Base-by-base conservation (phyloP, 2,329 filamentous ascomycete species). In the Sclerotinia trifoliorum region DNA sequence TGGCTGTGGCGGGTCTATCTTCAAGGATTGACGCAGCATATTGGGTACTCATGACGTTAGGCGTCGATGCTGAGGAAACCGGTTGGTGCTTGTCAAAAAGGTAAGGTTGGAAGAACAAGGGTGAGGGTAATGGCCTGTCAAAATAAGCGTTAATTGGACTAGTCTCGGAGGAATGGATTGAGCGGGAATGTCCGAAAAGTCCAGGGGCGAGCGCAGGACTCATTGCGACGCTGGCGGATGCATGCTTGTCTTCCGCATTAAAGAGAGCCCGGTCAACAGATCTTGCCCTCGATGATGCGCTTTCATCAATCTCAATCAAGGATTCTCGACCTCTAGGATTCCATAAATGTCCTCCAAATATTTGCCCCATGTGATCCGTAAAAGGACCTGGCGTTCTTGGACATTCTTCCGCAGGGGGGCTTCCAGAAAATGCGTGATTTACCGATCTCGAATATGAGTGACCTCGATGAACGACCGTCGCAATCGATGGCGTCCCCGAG, bases 251-350 rank as follows among this genome's bases (percentile, higher is more conserved):
- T 13, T 82, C 80, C 65, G 81, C 86, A 29, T 82, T 81, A 65
- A 90, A 88, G 3, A 80, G 85, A 72, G 71, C 84, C 54, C 87
- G 83, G 69, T 93, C 90, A 8, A 87, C 86, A 0, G 90, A 92
- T 44, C 83, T 84, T 6, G 86, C 85, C 48, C 89, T 83, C 2
- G 82, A 81, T 29, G 79, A 78, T 48, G 85, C 83, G 26, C 61
- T 42, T 1, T 82, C 79, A 8, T 80, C 84, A 64, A 86, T 80
- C 42, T 73, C 74, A 54, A 62, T 55, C 66, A 74, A 65, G 10
- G 42, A 48, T 13, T 74, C 71, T 58, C 73, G 60, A 56, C 72
- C 72, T 67, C 72, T 69, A 3, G 66, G 54, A 44, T 72, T 69
- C 71, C 73, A 76, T 19, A 73, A 35, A 57, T 72, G 69, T 4